phyloP scores from a whole-genome alignment of 768 basidiomycete genomes.

The Candolleomyces eurysporus region DNA sequence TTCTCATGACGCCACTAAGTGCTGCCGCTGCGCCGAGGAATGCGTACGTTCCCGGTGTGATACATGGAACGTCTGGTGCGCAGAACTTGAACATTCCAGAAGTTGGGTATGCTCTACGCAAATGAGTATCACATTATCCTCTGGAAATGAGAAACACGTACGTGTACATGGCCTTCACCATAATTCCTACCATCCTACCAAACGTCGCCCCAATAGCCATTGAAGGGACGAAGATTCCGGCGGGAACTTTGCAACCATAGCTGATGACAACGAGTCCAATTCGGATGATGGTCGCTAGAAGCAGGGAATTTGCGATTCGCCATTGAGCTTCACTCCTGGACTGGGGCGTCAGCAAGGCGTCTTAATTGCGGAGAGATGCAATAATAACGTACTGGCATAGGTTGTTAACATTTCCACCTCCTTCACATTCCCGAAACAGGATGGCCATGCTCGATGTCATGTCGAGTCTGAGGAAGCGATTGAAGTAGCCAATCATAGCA shows the following conservation, averaged over 20 bases:
- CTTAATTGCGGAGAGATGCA: background rate
- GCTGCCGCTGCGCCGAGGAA: constrained; percentile 97
- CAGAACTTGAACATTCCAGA: constrained; percentile 91
- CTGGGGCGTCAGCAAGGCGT: background rate
- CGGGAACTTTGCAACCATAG: constrained; percentile 95
- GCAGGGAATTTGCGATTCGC: constrained; percentile 89
- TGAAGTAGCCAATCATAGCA: constrained; percentile 90
- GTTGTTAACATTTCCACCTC: constrained; percentile 82
- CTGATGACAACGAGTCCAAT: constrained; percentile 85
- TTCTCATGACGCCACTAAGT: constrained; percentile 93
- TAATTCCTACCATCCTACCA: constrained; percentile 94
- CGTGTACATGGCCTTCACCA: constrained; percentile 92
- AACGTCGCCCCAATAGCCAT: constrained; percentile 99
- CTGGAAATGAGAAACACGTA: constrained; percentile 26
- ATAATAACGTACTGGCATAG: constrained; percentile 83
- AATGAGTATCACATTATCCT: constrained; percentile 3
- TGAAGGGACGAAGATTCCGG: constrained; percentile 97
- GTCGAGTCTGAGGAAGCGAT: constrained; percentile 91
- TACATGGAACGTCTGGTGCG: constrained; percentile 89
- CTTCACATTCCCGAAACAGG: constrained; percentile 94
- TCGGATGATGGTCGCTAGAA: constrained; percentile 89
- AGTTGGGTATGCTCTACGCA: constrained; percentile 67
- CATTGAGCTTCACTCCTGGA: constrained; percentile 84
- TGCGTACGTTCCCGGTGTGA: constrained; percentile 98
- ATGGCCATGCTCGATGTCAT: constrained; percentile 98